Evolutionary conservation across 306 rosid genomes (phyloP), one percentile per base, ranked within the genome.

Genomic region (Gastrolobium villosum): DNA sequence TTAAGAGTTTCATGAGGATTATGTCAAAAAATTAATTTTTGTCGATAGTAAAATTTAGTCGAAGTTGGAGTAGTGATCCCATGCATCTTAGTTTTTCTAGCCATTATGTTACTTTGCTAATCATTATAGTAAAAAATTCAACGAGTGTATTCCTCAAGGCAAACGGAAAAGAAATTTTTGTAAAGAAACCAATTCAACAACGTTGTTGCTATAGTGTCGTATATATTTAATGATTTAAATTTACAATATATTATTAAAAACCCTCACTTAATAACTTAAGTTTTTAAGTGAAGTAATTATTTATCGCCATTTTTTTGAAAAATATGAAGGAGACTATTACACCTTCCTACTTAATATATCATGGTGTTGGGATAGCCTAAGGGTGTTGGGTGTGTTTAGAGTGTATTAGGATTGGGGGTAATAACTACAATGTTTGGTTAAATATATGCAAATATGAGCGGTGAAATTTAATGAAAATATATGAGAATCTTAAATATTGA

Each of bases 101-200:
- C 39, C 39, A 35, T 35, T 35, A 35, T 35, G 39, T 43, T 43
- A n/a, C n/a, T 10, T 45, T 45, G n/a, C 50, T 10, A 45, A 10
- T 45, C 10, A 45, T 45, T 6, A 35, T 2, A 30, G 48, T 62
- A 36, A 46, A 37, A 63, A 36, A 63, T 63, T 63, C 32, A 36
- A 15, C 7, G 2, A n/a, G 35, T 63, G 69, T 36, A 62, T 62
- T 13, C 30, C 11, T 13, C 46, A 61, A 54, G 5, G 62, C 36
- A 30, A 9, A 56, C 4, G 37, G 1, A 11, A 55, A 8, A 30
- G 1, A 56, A 30, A 4, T 28, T 7, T 28, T 7, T 3, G 31
- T 10, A 30, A 57, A 57, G 46, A n/a, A 61, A 15, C 3, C 46
- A 62, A 13, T 62, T 62, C 67, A 36, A 62, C 15, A 62, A 36